A percentile compares a stretch with the other conserved stretches of the same genome.
Conservation (phyloP, 345 rosid species). For the Camelina laxa region DNA sequence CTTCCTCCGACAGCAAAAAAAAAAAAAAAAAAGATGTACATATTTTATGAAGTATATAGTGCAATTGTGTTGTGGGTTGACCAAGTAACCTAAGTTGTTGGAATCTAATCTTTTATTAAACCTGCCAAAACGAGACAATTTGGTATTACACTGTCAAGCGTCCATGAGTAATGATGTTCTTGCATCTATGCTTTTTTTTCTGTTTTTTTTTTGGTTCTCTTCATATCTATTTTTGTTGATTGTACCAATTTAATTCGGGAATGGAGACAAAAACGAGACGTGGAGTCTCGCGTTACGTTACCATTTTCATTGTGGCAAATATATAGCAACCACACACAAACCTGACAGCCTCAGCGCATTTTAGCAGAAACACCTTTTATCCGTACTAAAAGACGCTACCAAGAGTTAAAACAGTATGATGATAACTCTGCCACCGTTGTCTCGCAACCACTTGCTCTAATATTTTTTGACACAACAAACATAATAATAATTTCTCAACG, state of each 20-base stretch:
- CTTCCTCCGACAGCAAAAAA: no score
- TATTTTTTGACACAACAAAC: constrained; percentile 1
- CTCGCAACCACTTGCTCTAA: constrained; percentile 38
- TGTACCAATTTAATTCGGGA: neutral
- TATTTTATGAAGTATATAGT: neutral
- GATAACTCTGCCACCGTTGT: constrained; percentile 41
- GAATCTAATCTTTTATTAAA: neutral
- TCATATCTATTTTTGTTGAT: neutral
- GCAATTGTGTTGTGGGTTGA: no score
- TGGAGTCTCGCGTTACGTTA: constrained; percentile 41
- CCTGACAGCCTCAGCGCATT: neutral
- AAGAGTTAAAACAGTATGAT: neutral
- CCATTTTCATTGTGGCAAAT: constrained; percentile 28
- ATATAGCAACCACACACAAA: constrained; percentile 35
- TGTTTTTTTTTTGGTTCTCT: neutral
- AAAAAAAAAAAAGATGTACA: neutral
- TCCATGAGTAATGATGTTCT: neutral
- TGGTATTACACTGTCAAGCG: neutral
- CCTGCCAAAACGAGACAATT: constrained; percentile 9
- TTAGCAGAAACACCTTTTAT: neutral
- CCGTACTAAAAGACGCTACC: neutral
- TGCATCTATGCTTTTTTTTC: no score
- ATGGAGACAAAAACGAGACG: constrained; percentile 34
- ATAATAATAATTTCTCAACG: neutral
- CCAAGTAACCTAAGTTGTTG: neutral